Conservation (phyloP, 805 yeast species). For the Scheffersomyces lignosus region DNA sequence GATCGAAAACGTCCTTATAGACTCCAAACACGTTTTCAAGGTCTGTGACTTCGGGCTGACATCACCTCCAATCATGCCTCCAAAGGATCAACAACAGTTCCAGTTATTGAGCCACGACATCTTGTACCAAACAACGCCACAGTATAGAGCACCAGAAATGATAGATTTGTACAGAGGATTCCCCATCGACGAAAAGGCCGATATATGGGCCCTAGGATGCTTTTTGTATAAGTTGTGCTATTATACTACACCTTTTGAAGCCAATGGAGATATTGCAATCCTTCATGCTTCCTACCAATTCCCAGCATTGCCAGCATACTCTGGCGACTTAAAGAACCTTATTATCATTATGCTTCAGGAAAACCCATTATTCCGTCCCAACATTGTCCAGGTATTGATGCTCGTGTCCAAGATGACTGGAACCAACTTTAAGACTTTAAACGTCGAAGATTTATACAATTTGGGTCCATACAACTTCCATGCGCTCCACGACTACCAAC, state of each 20-base stretch:
- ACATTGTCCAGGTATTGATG: conserved; percentile 78
- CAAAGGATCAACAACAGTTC: conserved; percentile 71
- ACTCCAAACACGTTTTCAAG: conserved; percentile 66
- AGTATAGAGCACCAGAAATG: conserved; percentile 96
- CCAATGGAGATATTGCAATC: conserved; percentile 82
- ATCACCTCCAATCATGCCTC: conserved; percentile 66
- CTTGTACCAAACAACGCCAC: conserved; percentile 90
- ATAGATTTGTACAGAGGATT: conserved; percentile 78
- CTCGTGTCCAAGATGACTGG: conserved; percentile 53
- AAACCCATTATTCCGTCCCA: conserved; percentile 81
- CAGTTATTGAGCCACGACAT: conserved; percentile 80
- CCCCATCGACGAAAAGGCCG: conserved; percentile 89
- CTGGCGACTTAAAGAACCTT: conserved; percentile 71
- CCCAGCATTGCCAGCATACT: conserved; percentile 66
- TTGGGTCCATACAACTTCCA: conserved; percentile 58
- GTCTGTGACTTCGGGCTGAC: conserved; percentile 95
- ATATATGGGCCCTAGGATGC: conserved; percentile 96
- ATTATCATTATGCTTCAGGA: conserved; percentile 80
- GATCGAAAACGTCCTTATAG: conserved; percentile 89
- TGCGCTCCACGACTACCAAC: conserved; percentile 53
- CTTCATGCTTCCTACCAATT: conserved; percentile 80
- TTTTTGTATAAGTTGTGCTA: conserved; percentile 87
- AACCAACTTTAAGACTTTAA: conserved; percentile 26
- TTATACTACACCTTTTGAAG: conserved; percentile 94
- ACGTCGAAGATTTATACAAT: conserved; percentile 46